Evolutionary conservation across 1,284 basidiomycete species (phyloP).

Genomic region (Tremellales sp.): DNA sequence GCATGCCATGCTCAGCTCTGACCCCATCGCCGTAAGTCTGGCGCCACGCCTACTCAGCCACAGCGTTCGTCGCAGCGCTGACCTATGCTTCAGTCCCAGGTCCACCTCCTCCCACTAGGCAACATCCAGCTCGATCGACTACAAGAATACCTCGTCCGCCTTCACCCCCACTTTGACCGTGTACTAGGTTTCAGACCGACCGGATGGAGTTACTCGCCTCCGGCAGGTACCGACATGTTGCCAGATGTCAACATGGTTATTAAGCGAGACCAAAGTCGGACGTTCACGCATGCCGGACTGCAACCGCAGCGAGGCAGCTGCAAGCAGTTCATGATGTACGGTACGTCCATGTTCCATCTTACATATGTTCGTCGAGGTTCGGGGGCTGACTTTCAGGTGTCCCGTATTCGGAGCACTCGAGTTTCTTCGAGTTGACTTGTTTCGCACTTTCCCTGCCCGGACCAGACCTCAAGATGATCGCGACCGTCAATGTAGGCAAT

Average conservation of each 20-base stretch:
- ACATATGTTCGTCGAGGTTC: constrained; percentile 9
- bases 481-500: constrained; percentile 90
- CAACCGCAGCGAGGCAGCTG: constrained; percentile 69
- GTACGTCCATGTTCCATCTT: too few species aligned
- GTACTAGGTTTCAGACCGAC: constrained; percentile 85
- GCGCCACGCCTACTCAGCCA: not conserved
- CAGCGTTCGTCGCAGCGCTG: not conserved
- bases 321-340: constrained; percentile 65
- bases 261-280: constrained; percentile 59
- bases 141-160: constrained; percentile 70
- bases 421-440: constrained; percentile 88
- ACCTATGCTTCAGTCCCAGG: constrained; percentile 55
- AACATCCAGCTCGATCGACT: constrained; percentile 75
- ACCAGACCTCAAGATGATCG: constrained; percentile 67
- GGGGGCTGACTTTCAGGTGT: constrained; percentile 53
- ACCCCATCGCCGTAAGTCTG: constrained; percentile 58
- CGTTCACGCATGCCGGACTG: constrained; percentile 66
- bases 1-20: constrained; percentile 67
- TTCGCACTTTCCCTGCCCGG: constrained; percentile 85
- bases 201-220: constrained; percentile 82
- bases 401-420: constrained; percentile 94
- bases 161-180: constrained; percentile 67
- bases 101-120: constrained; percentile 80
- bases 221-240: constrained; percentile 61
- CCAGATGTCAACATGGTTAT: constrained; percentile 66